Evolutionary conservation across 2,329 filamentous ascomycete genomes (phyloP).

Genomic region (Sarocladium brachiariae): DNA sequence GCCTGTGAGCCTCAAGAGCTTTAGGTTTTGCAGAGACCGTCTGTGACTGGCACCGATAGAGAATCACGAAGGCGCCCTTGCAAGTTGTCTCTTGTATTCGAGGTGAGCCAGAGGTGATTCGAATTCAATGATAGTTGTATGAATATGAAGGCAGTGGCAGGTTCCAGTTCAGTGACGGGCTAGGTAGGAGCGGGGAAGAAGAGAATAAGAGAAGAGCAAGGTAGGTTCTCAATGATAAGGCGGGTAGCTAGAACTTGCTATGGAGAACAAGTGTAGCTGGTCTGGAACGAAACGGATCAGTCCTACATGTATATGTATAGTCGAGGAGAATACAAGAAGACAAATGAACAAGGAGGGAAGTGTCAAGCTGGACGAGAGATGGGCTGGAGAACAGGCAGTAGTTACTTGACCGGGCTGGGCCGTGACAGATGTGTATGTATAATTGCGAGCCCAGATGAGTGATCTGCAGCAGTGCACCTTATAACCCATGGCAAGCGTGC

Average conservation of each 20-base stretch:
- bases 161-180: too few species aligned
- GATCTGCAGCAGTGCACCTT: conserved; percentile 10
- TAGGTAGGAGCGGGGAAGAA: too few species aligned
- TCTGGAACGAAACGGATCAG: background rate
- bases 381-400: conserved; percentile 6
- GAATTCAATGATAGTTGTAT: background rate
- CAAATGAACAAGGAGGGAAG: background rate
- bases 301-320: background rate
- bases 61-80: too few species aligned
- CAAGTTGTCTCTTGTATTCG: too few species aligned
- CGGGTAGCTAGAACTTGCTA: too few species aligned
- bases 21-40: background rate
- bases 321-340: background rate
- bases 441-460: conserved; percentile 2
- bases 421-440: conserved; percentile 8
- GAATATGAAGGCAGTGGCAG: background rate
- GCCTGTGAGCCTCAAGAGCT: conserved; percentile 3
- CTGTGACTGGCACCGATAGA: background rate
- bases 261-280: too few species aligned
- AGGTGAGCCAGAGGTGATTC: background rate
- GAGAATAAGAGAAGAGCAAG: background rate
- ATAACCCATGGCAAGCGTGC: conserved; percentile 1
- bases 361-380: conserved; percentile 1
- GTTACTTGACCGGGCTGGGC: conserved; percentile 7
- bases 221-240: too few species aligned